Conservation (phyloP, 2,329 filamentous ascomycete species). For the Septoria petroselini region DNA sequence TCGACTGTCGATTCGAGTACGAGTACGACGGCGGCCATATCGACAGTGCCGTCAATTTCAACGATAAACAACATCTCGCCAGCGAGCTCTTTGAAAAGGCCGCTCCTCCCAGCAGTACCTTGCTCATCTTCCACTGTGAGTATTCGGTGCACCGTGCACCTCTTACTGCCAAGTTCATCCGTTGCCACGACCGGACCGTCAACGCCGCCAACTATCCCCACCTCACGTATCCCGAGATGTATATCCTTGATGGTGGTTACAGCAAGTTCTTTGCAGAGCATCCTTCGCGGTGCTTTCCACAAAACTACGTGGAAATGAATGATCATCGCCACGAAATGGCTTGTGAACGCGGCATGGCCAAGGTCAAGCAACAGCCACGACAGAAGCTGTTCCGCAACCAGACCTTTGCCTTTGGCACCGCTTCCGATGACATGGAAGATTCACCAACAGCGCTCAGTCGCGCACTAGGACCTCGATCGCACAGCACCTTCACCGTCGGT, state of each 20-base stretch:
- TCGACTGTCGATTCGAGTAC: slow-evolving; percentile 98
- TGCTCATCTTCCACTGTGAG: slow-evolving; percentile 95
- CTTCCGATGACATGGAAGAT: slow-evolving; percentile 58
- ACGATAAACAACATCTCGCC: slow-evolving; percentile 86
- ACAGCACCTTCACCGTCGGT: slow-evolving; percentile 35
- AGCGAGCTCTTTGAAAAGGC: slow-evolving; percentile 66
- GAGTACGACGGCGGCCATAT: slow-evolving; percentile 98
- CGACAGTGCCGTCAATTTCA: slow-evolving; percentile 88
- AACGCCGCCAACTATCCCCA: slow-evolving; percentile 84
- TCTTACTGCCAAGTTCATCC: slow-evolving; percentile 91
- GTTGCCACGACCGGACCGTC: slow-evolving; percentile 77
- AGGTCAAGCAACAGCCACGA: slow-evolving; percentile 77
- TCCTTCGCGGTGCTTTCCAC: slow-evolving; percentile 78
- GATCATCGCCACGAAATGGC: slow-evolving; percentile 86
- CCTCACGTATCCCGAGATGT: slow-evolving; percentile 93
- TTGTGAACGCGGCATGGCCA: slow-evolving; percentile 91
- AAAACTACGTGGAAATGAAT: slow-evolving; percentile 96
- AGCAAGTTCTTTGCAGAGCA: slow-evolving; percentile 85
- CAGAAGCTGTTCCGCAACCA: slow-evolving; percentile 82
- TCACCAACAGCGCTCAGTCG: slow-evolving; percentile 55
- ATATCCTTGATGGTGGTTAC: slow-evolving; percentile 95
- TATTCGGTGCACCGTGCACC: slow-evolving; percentile 96
- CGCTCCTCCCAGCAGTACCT: slow-evolving; percentile 54
- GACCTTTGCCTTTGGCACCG: slow-evolving; percentile 91
- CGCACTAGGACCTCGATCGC: slow-evolving; percentile 31